Base-by-base conservation (phyloP, 2,329 filamentous ascomycete genomes). In the Penicillium italicum region DNA sequence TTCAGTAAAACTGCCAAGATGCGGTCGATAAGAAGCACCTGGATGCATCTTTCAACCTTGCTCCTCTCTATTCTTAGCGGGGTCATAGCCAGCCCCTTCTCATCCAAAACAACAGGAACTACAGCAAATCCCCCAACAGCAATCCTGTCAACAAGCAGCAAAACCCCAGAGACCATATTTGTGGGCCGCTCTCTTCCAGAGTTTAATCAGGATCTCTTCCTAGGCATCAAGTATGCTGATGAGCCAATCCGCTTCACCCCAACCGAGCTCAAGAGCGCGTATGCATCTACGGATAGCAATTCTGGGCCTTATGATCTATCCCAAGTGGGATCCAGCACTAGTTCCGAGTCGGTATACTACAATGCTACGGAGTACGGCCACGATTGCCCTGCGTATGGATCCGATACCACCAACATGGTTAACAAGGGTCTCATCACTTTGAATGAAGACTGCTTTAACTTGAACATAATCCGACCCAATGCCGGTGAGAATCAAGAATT, bases 361-460 rank as follows among this genome's bases (percentile, higher is more conserved):
- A 69, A 70, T 50, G 67, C 66, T 1, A 68, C 66, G 1, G 44
- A 62, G n/a, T 70, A 70, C 46, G 67, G 67, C 12, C 55, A 64
- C 26, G 67, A 70, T n/a, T 69, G 68, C 49, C 68, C 68, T 11
- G 66, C 62, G 2, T 70, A 70, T 48, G 68, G 68, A 22, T 69
- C 66, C 1, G 67, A 70, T 42, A 64, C 65, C 16, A 65, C 59
- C 3, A 61, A 54, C 3, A 36, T 70, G 16, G 60, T 67, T 11
- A 48, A 62, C 5, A 49, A 48, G 38, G 64, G 67, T 1, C 45
- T 62, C 14, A 62, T 66, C 24, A 34, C 48, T 12, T 36, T 67
- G 46, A 57, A 57, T 30, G 67, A 70, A 51, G 60, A 70, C 46
- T 70, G 68, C 40, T 44, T 66, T 24, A 69, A 68, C 52, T 20